Base-by-base conservation (phyloP, 495 filamentous ascomycete genomes). In the Penicillium longicatenatum region DNA sequence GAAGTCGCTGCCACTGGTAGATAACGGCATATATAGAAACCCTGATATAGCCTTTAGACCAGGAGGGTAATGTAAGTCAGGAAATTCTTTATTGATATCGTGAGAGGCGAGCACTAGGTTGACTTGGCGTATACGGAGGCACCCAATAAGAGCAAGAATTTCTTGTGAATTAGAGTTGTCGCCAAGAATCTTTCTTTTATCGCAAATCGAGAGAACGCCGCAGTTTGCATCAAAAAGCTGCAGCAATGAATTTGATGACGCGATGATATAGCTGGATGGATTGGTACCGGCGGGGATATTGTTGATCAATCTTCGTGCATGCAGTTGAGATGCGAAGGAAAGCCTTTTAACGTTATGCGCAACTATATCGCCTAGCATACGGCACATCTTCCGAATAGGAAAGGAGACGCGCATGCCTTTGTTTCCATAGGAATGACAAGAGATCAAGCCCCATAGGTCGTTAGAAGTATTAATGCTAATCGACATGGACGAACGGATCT, bases 141-240 rank as follows among this genome's bases (percentile, higher is more conserved):
- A 97, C 65, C 96, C 93, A 0, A 96, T 70, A 77, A 97, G 78
- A 0, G 89, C 93, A 31, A 97, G 70, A 6, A 92, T 83, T 73
- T 97, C 93, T 63, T 96, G 93, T 0, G 86, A 86, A 41, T 92
- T 81, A 10, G 86, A 82, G 0, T 91, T 72, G 55, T 86, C 80
- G 0, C 93, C 93, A n/a, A 97, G 64, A n/a, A 96, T 86, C 63
- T 96, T 95, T 0, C 91, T 95, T 68, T 97, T 93, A 22, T 87
- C 92, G 2, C 84, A 79, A 50, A 97, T 96, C 0, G 87, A 94
- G 6, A 97, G 70, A 45, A 93, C 82, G 7, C 92, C 93, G 66
- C 89, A 94, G 67, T 97, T 92, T 1, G 91, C 92, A 65, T 93
- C 86, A 56, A 97, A 96, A 0, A 97, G 77, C 60, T 86, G 90